A percentile compares a stretch with the other conserved stretches of the same genome.
phyloP scores from a whole-genome alignment of 352 stramenopile genomes.

The Globisporangium cederbergense region DNA sequence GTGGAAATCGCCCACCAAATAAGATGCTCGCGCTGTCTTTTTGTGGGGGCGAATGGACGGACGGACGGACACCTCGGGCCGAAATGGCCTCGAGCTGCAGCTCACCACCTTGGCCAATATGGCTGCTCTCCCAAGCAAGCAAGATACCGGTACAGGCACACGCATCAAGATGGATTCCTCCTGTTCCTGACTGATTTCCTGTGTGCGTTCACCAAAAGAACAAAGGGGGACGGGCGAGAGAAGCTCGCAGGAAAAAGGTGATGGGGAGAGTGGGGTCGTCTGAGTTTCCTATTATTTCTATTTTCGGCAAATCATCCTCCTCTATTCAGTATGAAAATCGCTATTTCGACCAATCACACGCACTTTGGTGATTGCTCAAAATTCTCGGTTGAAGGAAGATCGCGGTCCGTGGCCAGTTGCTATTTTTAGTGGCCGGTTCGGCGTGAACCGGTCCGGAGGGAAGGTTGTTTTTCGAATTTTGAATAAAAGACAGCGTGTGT shows the following conservation, averaged over 20 bases:
- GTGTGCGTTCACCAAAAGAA: neutral
- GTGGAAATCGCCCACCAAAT: neutral
- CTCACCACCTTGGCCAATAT: too few species aligned
- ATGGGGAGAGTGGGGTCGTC: neutral
- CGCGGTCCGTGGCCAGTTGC: neutral
- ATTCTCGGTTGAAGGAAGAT: conserved; percentile 3
- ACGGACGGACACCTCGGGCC: neutral
- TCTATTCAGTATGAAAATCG: neutral
- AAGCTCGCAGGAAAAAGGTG: conserved; percentile 7
- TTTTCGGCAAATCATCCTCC: neutral
- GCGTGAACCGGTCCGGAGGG: neutral
- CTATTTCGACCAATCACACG: too few species aligned
- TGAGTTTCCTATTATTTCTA: neutral
- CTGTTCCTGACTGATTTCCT: neutral
- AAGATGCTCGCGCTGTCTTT: neutral
- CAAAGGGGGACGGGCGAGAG: conserved; percentile 3
- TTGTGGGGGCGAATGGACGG: neutral
- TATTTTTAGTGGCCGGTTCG: conserved; percentile 3
- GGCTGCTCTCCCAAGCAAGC: too few species aligned
- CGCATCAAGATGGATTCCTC: too few species aligned
- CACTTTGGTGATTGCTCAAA: conserved; percentile 4
- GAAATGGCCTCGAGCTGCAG: too few species aligned
- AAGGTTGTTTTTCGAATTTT: conserved; percentile 13
- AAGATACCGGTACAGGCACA: too few species aligned
- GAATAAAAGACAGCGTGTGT: neutral